phyloP scores from a whole-genome alignment of 768 basidiomycete species.

The Termitomyces sp. region DNA sequence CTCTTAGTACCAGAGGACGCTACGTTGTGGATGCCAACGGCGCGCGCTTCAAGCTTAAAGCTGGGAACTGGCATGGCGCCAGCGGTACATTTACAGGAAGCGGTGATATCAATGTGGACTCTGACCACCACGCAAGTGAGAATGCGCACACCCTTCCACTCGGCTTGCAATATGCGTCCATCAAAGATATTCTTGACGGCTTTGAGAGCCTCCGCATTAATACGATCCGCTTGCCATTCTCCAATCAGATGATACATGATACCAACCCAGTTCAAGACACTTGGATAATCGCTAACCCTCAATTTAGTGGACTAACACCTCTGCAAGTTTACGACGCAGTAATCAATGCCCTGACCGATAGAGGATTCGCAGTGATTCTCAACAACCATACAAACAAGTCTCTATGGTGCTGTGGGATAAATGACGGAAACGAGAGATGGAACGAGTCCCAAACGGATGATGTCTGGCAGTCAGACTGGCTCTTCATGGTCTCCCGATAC shows the following conservation, averaged over 20 bases:
- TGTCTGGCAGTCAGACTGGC: constrained; percentile 10
- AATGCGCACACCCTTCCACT: constrained; percentile 13
- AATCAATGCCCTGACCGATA: constrained; percentile 9
- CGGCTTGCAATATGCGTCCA: constrained; percentile 6
- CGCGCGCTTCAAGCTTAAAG: constrained; percentile 12
- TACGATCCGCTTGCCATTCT: constrained; percentile 11
- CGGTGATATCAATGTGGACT: constrained; percentile 11
- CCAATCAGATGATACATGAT: constrained; percentile 16
- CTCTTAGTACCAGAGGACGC: constrained; percentile 13
- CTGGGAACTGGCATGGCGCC: constrained; percentile 14
- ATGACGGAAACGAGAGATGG: constrained; percentile 14
- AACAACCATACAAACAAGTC: constrained; percentile 15
- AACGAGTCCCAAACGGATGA: constrained; percentile 14
- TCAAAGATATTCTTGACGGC: constrained; percentile 8
- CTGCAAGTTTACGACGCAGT: constrained; percentile 13
- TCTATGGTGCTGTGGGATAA: constrained; percentile 12
- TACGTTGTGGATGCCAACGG: constrained; percentile 13
- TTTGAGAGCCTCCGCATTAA: constrained; percentile 12
- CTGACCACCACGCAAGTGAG: constrained; percentile 11
- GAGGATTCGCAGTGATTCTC: constrained; percentile 13
- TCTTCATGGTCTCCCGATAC: constrained; percentile 14
- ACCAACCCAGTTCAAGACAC: constrained; percentile 6
- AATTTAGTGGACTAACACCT: constrained; percentile 10
- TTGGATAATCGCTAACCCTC: constrained; percentile 11
- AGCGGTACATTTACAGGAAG: constrained; percentile 15